Base-by-base conservation (phyloP, 1,139 yeast species). In the Geotrichum macrosporum region DNA sequence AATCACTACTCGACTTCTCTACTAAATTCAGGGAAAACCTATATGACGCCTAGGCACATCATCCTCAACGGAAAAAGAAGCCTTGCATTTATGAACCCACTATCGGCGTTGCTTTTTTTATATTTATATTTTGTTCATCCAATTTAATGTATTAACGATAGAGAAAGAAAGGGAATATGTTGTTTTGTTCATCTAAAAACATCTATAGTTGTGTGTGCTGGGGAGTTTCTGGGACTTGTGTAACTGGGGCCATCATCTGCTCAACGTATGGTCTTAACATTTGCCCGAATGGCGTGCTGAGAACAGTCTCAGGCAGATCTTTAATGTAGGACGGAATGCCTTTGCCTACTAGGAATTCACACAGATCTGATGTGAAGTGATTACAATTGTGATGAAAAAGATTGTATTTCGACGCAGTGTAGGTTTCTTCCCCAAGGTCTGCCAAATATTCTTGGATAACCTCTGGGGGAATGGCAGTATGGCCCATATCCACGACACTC, bases 1-100 rank as follows among this genome's bases (percentile, higher is more conserved):
- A 70, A 86, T 92, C 62, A 83, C 88, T 51, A 88, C 95, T 58
- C 84, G 99, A 68, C 75, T 94, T 61, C 75, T 92, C 57, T 94
- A 92, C 66, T 92, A 77, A 21, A 20, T n/a, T n/a, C n/a, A n/a
- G n/a, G n/a, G n/a, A n/a, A n/a, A n/a, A n/a, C n/a, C n/a, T n/a
- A n/a, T n/a, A n/a, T n/a, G n/a, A n/a, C n/a, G n/a, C n/a, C n/a
- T n/a, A n/a, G n/a, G n/a, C n/a, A n/a, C n/a, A n/a, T n/a, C n/a
- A 37, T 27, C 41, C 41, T 37, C 41, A 37, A 37, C 41, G 41
- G 41, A 22, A 16, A n/a, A n/a, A n/a, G n/a, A n/a, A 6, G 19
- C 15, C 15, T 4, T 35, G 31, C 20, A 34, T 8, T 8, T 19
- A 18, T 29, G 12, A 13, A 12, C 29, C 15, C 26, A n/a, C 26